Evolutionary conservation across 2,329 filamentous ascomycete species (phyloP).

Genomic region (Metarhizium anisopliae): DNA sequence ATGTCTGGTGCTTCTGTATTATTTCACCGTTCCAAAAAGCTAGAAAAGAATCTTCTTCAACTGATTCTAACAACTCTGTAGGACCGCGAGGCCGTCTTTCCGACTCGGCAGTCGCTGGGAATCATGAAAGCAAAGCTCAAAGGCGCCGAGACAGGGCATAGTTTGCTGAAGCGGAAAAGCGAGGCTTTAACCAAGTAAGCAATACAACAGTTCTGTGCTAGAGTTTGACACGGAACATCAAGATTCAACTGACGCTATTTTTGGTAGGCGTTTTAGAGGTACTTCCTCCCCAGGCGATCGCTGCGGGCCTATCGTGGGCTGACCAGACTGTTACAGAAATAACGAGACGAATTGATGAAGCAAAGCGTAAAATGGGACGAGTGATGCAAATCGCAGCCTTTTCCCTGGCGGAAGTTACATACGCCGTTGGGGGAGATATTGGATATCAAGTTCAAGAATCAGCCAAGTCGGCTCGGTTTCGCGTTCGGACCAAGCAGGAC

Average conservation of each 20-base stretch:
- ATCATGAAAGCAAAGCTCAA: constrained; percentile 98
- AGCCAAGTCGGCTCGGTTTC: constrained; percentile 84
- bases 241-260: neutral
- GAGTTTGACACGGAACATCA: neutral
- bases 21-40: neutral
- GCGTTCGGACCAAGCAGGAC: constrained; percentile 90
- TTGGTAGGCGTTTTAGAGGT: constrained; percentile 7
- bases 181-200: constrained; percentile 91
- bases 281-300: constrained; percentile 57
- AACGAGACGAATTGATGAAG: constrained; percentile 92
- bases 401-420: constrained; percentile 93
- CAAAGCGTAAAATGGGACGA: constrained; percentile 97
- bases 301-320: constrained; percentile 49
- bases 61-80: constrained; percentile 25
- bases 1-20: constrained; percentile 26
- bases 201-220: constrained; percentile 4
- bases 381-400: constrained; percentile 99
- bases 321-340: constrained; percentile 55
- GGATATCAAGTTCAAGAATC: constrained; percentile 97
- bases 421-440: constrained; percentile 91
- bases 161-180: constrained; percentile 92
- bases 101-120: constrained; percentile 91
- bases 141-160: constrained; percentile 84
- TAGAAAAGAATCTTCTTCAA: neutral
- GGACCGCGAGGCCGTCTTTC: constrained; percentile 95